Conservation (phyloP, 2,329 filamentous ascomycete species). For the Fusarium nelsonii region DNA sequence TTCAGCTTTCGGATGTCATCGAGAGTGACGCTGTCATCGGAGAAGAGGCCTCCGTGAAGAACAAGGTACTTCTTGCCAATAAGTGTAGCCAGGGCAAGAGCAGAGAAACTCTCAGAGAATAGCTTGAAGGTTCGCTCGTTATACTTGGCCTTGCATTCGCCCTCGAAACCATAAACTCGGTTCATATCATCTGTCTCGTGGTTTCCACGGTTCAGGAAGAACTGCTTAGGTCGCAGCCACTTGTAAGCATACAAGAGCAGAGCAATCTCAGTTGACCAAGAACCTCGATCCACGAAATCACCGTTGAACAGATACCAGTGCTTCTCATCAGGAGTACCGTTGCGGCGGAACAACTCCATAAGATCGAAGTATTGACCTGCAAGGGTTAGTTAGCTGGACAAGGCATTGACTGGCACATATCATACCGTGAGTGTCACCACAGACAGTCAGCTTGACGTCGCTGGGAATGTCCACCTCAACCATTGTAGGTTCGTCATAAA, state of each 20-base stretch:
- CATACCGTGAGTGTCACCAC: conserved; percentile 94
- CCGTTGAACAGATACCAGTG: conserved; percentile 98
- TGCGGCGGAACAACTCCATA: conserved; percentile 93
- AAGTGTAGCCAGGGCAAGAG: conserved; percentile 89
- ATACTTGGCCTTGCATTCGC: conserved; percentile 98
- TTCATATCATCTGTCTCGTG: conserved; percentile 99
- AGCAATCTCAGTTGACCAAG: conserved; percentile 98
- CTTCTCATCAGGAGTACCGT: conserved; percentile 84
- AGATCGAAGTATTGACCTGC: conserved; percentile 96
- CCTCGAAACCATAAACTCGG: conserved; percentile 96
- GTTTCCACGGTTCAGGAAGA: conserved; percentile 98
- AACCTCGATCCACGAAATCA: conserved; percentile 97
- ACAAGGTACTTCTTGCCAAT: conserved; percentile 93
- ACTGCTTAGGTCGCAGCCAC: conserved; percentile 86
- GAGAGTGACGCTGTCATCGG: conserved; percentile 89
- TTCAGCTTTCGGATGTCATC: conserved; percentile 96
- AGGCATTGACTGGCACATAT: conserved; percentile 21
- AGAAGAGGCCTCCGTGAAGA: conserved; percentile 95
- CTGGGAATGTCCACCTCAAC: conserved; percentile 88
- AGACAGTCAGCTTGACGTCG: conserved; percentile 87
- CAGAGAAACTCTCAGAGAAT: conserved; percentile 98
- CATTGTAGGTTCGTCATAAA: conserved; percentile 96
- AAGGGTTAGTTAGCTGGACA: conserved; percentile 40
- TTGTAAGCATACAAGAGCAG: conserved; percentile 96
- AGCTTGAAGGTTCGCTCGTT: conserved; percentile 94